Conservation (phyloP, 2,329 filamentous ascomycete species). For the Graphiopsis chlorocephala region DNA sequence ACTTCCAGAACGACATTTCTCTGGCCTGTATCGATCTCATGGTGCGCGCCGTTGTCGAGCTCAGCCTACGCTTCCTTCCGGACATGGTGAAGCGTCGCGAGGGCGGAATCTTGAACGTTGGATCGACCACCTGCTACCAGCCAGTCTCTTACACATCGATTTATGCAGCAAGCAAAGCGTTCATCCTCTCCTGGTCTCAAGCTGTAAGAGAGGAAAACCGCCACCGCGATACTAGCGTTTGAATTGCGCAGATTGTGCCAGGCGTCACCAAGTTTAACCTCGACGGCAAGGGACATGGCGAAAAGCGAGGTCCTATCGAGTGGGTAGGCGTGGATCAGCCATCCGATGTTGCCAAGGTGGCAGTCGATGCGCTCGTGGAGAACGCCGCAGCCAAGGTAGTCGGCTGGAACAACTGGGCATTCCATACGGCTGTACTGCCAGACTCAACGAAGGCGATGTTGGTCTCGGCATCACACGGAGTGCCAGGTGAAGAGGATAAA, state of each 20-base stretch:
- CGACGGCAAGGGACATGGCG: neutral
- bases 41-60: neutral
- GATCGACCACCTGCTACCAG: neutral
- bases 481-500: neutral
- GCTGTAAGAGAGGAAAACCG: neutral
- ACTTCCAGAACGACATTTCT: neutral
- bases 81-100: neutral
- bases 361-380: conserved; percentile 7
- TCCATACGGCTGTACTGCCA: conserved; percentile 4
- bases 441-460: neutral
- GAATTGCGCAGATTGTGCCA: neutral
- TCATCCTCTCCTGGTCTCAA: neutral
- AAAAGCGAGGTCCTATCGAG: neutral
- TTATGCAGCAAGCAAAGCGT: neutral
- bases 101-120: neutral
- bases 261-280: neutral
- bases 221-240: neutral
- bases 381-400: conserved; percentile 12
- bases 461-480: neutral
- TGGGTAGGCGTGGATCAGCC: neutral
- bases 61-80: neutral
- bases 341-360: neutral
- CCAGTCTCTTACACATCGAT: neutral
- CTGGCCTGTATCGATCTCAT: neutral
- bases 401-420: conserved; percentile 12